Conservation (phyloP, 306 rosid species). For the Geum urbanum region DNA sequence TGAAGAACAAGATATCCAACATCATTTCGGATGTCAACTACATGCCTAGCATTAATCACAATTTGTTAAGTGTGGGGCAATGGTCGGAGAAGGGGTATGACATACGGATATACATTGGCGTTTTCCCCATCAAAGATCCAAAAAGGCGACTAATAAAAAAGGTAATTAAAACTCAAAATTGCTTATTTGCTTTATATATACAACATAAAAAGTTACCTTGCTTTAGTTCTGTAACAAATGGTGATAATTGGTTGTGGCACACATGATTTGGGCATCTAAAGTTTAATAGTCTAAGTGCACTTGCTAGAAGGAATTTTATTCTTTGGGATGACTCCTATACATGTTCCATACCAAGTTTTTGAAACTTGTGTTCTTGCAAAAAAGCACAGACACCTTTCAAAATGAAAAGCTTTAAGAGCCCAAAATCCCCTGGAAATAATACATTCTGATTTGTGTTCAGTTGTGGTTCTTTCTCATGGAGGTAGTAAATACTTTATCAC, state of each 20-base stretch:
- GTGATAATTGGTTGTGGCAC: neutral
- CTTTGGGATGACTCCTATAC: neutral
- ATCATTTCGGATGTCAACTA: neutral
- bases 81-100: neutral
- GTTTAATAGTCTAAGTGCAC: neutral
- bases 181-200: neutral
- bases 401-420: neutral
- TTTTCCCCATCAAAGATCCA: neutral
- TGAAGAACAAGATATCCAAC: neutral
- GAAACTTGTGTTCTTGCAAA: neutral
- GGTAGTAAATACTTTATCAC: neutral
- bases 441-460: neutral
- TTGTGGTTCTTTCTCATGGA: too few species aligned
- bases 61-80: neutral
- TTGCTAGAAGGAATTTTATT: neutral
- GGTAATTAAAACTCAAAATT: neutral
- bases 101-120: neutral
- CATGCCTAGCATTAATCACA: neutral
- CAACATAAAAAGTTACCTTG: neutral
- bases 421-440: neutral
- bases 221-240: neutral
- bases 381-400: neutral
- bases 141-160: neutral
- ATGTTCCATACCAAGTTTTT: neutral
- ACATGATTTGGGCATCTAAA: neutral